Conservation (phyloP, 306 rosid genomes). For the Delonix regia region DNA sequence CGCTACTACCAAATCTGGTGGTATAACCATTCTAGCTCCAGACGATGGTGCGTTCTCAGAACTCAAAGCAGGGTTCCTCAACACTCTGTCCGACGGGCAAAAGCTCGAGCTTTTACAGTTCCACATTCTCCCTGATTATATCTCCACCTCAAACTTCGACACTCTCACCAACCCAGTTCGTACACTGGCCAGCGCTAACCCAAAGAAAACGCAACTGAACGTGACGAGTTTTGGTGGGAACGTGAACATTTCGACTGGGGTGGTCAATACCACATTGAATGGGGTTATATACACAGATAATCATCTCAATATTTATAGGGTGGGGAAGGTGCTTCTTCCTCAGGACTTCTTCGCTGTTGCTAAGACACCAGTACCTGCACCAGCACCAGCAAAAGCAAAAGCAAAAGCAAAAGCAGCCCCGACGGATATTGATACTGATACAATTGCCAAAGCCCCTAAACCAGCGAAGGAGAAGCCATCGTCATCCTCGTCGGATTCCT, state of each 20-base stretch:
- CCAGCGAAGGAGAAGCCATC: slow-evolving; percentile 51
- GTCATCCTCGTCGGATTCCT: neutral
- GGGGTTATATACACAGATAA: slow-evolving; percentile 62
- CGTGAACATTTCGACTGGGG: slow-evolving; percentile 61
- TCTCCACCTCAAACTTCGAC: slow-evolving; percentile 61
- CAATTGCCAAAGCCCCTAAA: slow-evolving; percentile 32
- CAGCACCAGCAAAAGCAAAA: slow-evolving; percentile 15
- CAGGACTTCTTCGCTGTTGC: slow-evolving; percentile 46
- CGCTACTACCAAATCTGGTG: slow-evolving; percentile 49
- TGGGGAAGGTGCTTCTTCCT: slow-evolving; percentile 65
- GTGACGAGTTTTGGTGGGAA: slow-evolving; percentile 61
- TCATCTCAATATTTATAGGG: slow-evolving; percentile 64
- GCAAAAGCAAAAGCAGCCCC: slow-evolving; percentile 2
- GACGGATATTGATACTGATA: neutral
- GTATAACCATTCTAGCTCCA: slow-evolving; percentile 56
- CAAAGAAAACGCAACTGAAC: slow-evolving; percentile 49
- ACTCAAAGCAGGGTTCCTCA: slow-evolving; percentile 72
- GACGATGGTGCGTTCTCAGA: slow-evolving; percentile 62
- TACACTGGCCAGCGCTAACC: slow-evolving; percentile 63
- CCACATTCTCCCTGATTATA: slow-evolving; percentile 58
- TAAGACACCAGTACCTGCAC: slow-evolving; percentile 31
- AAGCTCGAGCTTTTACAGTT: slow-evolving; percentile 68
- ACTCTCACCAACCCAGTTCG: slow-evolving; percentile 68
- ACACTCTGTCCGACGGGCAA: slow-evolving; percentile 48
- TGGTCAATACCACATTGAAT: slow-evolving; percentile 56